Conservation (phyloP, 352 stramenopile species). For the Aphanomyces astaci region DNA sequence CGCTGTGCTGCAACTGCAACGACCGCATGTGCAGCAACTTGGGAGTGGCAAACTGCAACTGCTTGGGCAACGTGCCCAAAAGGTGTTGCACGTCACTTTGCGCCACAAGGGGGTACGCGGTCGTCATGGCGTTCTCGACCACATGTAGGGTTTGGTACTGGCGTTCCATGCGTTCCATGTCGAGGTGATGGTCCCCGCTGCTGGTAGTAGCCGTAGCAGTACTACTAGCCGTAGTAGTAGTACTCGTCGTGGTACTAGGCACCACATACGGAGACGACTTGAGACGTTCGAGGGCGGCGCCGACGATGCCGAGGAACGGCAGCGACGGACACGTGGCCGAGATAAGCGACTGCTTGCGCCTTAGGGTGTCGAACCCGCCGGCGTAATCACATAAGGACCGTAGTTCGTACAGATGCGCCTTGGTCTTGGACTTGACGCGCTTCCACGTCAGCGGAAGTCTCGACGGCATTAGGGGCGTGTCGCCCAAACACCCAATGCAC, state of each 20-base stretch:
- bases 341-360: slow-evolving; percentile 43
- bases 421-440: slow-evolving; percentile 55
- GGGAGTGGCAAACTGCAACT: slow-evolving; percentile 38
- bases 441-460: slow-evolving; percentile 64
- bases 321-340: slow-evolving; percentile 39
- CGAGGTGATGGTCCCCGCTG: slow-evolving; percentile 31
- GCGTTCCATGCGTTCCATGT: slow-evolving; percentile 55
- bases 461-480: slow-evolving; percentile 60
- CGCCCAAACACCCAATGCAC: slow-evolving; percentile 61
- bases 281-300: slow-evolving; percentile 55
- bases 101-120: background rate
- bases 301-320: slow-evolving; percentile 69
- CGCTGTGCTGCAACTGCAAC: slow-evolving; percentile 40
- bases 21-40: slow-evolving; percentile 43
- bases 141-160: slow-evolving; percentile 46
- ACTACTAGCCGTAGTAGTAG: no score
- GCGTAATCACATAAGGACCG: slow-evolving; percentile 57
- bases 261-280: slow-evolving; percentile 39
- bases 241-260: background rate
- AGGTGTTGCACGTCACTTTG: slow-evolving; percentile 28
- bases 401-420: slow-evolving; percentile 50
- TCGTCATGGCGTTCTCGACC: slow-evolving; percentile 37
- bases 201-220: no score
- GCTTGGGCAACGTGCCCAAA: slow-evolving; percentile 27
- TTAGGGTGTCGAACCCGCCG: slow-evolving; percentile 62